Evolutionary conservation across 73 alveolate genomes (phyloP).

Genomic region (Symbiodinium pilosum): DNA sequence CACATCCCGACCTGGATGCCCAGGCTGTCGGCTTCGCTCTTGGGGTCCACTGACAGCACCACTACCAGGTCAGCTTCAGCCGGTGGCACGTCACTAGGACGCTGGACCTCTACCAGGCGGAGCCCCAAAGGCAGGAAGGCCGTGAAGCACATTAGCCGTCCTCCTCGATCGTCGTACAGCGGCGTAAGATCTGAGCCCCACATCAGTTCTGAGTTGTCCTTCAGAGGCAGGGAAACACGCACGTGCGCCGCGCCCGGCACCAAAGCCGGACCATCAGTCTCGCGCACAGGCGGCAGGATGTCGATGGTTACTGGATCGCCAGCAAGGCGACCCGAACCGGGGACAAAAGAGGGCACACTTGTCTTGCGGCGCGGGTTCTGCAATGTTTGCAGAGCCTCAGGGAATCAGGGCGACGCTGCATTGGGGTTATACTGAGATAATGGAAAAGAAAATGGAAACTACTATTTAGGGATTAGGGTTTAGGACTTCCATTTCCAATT

Average conservation of each 20-base stretch:
- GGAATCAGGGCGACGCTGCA: too few species aligned
- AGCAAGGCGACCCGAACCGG: slow-evolving; percentile 6
- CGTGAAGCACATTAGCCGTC: slow-evolving; percentile 62
- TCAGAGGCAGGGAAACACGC: slow-evolving; percentile 75
- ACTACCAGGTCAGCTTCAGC: neutral
- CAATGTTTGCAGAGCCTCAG: slow-evolving; percentile 17
- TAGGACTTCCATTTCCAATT: neutral
- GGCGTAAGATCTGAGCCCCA: slow-evolving; percentile 90
- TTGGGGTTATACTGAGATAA: neutral
- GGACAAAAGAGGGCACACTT: slow-evolving; percentile 45
- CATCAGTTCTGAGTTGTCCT: slow-evolving; percentile 59
- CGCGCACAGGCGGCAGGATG: slow-evolving; percentile 71
- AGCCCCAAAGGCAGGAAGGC: slow-evolving; percentile 85
- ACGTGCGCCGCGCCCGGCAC: slow-evolving; percentile 80
- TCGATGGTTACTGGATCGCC: slow-evolving; percentile 78
- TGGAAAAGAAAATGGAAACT: too few species aligned
- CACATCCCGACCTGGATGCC: neutral
- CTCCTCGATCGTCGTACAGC: slow-evolving; percentile 24
- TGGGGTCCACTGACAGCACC: slow-evolving; percentile 1
- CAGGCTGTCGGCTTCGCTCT: slow-evolving; percentile 49
- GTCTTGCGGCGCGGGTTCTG: slow-evolving; percentile 19
- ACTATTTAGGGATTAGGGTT: fast-evolving
- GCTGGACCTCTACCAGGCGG: slow-evolving; percentile 5
- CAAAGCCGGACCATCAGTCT: slow-evolving; percentile 69
- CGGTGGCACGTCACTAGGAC: neutral